Evolutionary conservation across 73 alveolate species (phyloP), one percentile per base, ranked within the genome.

Genomic region (Effrenium voratum): DNA sequence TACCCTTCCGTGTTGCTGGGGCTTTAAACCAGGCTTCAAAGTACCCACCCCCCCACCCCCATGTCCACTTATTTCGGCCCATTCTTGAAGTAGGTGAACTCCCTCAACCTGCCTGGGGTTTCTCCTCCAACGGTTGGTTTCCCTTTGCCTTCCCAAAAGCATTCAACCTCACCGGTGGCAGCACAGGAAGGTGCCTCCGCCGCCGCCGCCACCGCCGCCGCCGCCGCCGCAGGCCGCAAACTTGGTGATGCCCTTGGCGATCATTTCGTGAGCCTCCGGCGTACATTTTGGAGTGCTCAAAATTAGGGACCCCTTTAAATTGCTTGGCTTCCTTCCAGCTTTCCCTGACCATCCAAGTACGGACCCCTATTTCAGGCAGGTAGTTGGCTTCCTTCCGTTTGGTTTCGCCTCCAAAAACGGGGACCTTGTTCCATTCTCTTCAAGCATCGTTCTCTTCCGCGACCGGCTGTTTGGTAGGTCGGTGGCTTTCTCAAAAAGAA

Each of bases 121-220:
- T 8, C 19, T 12, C 63, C 63, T 52, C 63, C 63, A 52, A 52
- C 19, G 8, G 26, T 52, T 52, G 26, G 19, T 8, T 8, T 8
- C 8, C 63, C 19, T 52, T 19, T 12, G 19, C 63, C 26, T 52
- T 19, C 63, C 19, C 8, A 52, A 12, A 52, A 19, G 63, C 63
- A 8, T 52, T 19, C 86, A 15, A 24, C 0, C 36, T 68, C 70
- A 26, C 92, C 92, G 32, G 75, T 52, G 8, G 63, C 77, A 28
- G 77, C 94, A 4, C 82, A 57, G 12, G n/a, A 24, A 5, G 70
- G 16, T 24, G 70, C 19, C 28, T 13, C 70, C 94, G 5, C 94
- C 94, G 45, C 94, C 94, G 22, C 94, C 94, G 47, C 94, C 94
- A 8, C 94, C 94, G n/a, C 94, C 94, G 46, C 94, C 94, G 34